phyloP scores from a whole-genome alignment of 2,329 filamentous ascomycete genomes.

The Berkeleyomyces basicola region DNA sequence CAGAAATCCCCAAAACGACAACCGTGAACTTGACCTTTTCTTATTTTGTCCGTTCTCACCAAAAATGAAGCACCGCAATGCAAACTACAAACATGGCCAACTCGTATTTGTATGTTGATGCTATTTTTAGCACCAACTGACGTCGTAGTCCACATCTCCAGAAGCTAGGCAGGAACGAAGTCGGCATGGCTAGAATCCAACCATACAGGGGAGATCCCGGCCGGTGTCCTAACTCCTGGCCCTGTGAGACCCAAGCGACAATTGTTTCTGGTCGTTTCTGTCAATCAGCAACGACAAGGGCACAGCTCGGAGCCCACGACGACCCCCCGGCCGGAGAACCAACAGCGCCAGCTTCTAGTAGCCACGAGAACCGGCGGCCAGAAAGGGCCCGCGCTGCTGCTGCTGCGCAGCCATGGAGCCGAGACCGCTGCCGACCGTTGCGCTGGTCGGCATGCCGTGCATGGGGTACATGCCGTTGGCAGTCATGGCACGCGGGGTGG shows the following conservation, averaged over 20 bases:
- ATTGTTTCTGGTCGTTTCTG: no score
- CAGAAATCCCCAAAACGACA: background rate
- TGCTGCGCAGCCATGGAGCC: background rate
- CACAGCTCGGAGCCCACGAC: no score
- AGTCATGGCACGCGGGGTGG: background rate
- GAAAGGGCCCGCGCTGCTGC: background rate
- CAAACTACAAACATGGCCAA: background rate
- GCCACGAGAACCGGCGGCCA: background rate
- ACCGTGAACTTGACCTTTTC: background rate
- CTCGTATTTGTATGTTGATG: background rate
- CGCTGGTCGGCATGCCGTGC: background rate
- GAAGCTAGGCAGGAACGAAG: background rate
- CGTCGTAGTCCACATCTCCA: background rate
- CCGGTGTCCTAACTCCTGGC: no score
- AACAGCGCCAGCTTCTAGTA: background rate
- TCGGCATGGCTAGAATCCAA: background rate
- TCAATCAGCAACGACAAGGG: no score
- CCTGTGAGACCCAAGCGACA: no score
- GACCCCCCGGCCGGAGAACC: no score
- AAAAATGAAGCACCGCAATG: background rate
- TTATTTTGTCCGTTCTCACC: background rate
- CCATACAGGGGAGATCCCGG: background rate
- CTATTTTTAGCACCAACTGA: background rate
- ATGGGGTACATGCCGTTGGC: background rate
- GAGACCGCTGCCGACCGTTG: background rate